These are phyloP conservation scores for Conticribra weissflogii DNA, from an alignment of 108 stramenopile genomes.

Conservation along the genomic window DNA sequence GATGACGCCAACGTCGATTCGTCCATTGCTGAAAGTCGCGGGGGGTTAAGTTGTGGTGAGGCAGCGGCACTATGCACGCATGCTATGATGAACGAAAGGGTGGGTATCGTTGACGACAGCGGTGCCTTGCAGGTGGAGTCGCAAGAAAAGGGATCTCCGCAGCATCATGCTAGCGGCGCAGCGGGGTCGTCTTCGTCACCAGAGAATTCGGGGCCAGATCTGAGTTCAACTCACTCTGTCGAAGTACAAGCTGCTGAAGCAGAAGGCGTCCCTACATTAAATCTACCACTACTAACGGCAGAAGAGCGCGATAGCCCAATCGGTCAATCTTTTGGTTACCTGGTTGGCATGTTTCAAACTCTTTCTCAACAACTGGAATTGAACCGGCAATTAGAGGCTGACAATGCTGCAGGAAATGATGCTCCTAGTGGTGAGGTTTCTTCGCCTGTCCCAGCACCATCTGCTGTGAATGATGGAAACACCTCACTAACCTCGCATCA, in stretches of 20 bases:
- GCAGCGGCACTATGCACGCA: conserved; percentile 72
- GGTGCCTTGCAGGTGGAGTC: background rate
- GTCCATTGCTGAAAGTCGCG: no score
- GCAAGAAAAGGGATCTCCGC: background rate
- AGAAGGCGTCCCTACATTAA: conserved; percentile 36
- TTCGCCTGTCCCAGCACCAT: conserved; percentile 9
- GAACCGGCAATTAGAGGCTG: conserved; percentile 40
- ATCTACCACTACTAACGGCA: conserved; percentile 69
- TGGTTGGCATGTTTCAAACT: conserved; percentile 84
- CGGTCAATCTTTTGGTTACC: conserved; percentile 78
- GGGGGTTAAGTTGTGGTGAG: conserved; percentile 59
- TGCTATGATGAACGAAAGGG: conserved; percentile 14
- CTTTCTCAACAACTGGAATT: conserved; percentile 72
- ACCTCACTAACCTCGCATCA: background rate
- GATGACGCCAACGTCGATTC: no score
- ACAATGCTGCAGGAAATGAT: background rate
- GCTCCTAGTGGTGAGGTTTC: conserved; percentile 22
- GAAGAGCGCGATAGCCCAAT: conserved; percentile 76
- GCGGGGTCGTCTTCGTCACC: conserved; percentile 1
- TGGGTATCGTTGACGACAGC: background rate
- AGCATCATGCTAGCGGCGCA: background rate
- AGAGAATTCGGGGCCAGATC: background rate
- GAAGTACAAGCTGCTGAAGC: conserved; percentile 2
- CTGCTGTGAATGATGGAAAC: background rate
- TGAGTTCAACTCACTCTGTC: background rate